phyloP scores from a whole-genome alignment of 1,139 yeast species.

The Sugiyamaella castrensis region DNA sequence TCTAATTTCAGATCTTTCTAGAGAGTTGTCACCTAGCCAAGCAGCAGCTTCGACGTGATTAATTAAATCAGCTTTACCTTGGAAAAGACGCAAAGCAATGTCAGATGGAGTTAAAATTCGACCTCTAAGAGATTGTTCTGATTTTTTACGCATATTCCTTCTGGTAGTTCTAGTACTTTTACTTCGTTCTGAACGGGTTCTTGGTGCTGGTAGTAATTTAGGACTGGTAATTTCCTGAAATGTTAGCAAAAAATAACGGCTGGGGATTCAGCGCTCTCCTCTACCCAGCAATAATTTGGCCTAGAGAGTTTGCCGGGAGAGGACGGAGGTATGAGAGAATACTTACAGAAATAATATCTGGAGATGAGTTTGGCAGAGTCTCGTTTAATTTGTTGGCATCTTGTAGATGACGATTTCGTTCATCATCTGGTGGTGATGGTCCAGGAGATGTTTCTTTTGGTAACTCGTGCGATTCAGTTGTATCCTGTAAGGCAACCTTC shows the following conservation, averaged over 20 bases:
- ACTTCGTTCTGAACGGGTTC: constrained; percentile 3
- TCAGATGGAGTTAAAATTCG: constrained; percentile 9
- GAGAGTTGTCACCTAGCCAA: constrained; percentile 34
- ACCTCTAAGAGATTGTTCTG: constrained; percentile 3
- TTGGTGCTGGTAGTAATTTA: constrained; percentile 3
- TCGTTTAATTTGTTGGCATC: too few relatives aligned
- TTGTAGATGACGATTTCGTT: too few relatives aligned
- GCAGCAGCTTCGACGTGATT: constrained; percentile 29
- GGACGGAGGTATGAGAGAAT: too few relatives aligned
- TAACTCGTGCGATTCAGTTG: too few relatives aligned
- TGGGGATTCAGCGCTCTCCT: too few relatives aligned
- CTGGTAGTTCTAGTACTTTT: not conserved
- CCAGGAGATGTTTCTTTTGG: too few relatives aligned
- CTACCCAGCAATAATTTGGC: too few relatives aligned
- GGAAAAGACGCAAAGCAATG: constrained; percentile 22
- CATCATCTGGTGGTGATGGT: too few relatives aligned
- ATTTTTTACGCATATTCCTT: not conserved
- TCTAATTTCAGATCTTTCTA: constrained; percentile 27
- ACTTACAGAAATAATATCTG: too few relatives aligned
- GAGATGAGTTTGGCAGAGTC: too few relatives aligned
- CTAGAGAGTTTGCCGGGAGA: too few relatives aligned
- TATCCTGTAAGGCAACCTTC: too few relatives aligned
- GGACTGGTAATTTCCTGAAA: not conserved
- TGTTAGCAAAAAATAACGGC: not conserved
- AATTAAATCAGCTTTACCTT: constrained; percentile 21